A percentile compares a stretch with the other conserved stretches of the same genome.
Conservation (phyloP, 2,329 filamentous ascomycete genomes). For the Zelopaecilomyces penicillatus region DNA sequence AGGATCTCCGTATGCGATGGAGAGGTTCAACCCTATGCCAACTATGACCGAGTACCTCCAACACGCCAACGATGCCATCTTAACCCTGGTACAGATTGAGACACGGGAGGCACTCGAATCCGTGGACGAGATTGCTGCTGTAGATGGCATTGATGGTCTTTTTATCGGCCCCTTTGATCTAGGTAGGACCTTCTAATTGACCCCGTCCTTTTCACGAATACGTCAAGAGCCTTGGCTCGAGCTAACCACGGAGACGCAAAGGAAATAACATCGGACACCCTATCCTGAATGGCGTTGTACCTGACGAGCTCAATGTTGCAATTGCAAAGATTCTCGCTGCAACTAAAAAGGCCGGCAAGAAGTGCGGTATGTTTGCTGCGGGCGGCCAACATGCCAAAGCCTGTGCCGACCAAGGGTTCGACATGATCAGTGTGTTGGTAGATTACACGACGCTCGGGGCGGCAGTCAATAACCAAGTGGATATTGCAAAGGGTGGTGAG, state of each 20-base stretch:
- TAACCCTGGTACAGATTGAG: constrained; percentile 62
- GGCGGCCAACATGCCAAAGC: constrained; percentile 46
- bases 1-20: constrained; percentile 38
- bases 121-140: constrained; percentile 53
- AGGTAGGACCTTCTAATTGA: constrained; percentile 23
- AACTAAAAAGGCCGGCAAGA: constrained; percentile 54
- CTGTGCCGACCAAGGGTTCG: constrained; percentile 49
- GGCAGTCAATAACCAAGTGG: constrained; percentile 36
- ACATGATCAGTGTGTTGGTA: constrained; percentile 52
- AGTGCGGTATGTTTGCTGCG: constrained; percentile 52
- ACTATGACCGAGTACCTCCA: constrained; percentile 41
- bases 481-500: constrained; percentile 32
- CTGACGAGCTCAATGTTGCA: constrained; percentile 50
- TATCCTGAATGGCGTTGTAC: constrained; percentile 51
- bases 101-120: constrained; percentile 52
- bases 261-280: constrained; percentile 54
- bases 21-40: constrained; percentile 34
- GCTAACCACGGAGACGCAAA: constrained; percentile 12
- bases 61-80: constrained; percentile 40
- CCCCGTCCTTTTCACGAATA: no score
- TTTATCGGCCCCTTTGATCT: constrained; percentile 61
- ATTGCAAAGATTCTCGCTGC: constrained; percentile 51
- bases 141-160: constrained; percentile 53
- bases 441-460: constrained; percentile 45
- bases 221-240: neutral